Percentiles rank a stretch among this genome's conserved stretches.
Evolutionary conservation across 768 basidiomycete genomes (phyloP).

Genomic region (Sutorius australiensis): DNA sequence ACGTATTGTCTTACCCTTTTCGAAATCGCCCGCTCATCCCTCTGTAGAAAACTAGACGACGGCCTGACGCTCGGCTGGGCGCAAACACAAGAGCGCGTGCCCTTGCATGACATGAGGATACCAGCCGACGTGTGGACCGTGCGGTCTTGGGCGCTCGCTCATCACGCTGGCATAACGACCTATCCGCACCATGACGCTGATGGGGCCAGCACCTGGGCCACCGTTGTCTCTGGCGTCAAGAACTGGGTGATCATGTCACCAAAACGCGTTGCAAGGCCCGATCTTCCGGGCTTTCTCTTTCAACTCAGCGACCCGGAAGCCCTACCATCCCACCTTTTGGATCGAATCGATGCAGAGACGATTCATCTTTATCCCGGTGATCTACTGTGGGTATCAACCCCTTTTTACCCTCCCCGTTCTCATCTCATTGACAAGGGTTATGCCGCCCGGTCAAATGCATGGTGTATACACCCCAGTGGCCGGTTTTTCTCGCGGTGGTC

Average conservation of each 20-base stretch:
- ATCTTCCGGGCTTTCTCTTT: not conserved
- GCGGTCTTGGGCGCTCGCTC: not conserved
- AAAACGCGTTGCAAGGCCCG: not conserved
- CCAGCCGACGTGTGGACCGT: not conserved
- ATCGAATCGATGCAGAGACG: not conserved
- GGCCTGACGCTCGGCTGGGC: not conserved
- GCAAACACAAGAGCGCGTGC: not conserved
- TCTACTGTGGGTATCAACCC: not conserved
- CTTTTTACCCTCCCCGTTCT: not conserved
- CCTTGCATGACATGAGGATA: accelerated
- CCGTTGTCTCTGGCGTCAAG: not conserved
- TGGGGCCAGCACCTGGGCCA: not conserved
- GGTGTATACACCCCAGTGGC: conserved; percentile 1
- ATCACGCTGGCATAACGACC: not conserved
- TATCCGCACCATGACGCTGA: not conserved
- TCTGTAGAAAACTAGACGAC: not conserved
- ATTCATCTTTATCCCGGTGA: not conserved
- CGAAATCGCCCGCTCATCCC: not conserved
- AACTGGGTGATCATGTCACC: not conserved
- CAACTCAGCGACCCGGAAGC: not conserved
- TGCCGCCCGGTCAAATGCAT: conserved; percentile 4
- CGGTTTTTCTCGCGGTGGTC: not conserved
- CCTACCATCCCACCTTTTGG: not conserved
- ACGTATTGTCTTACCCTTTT: not conserved
- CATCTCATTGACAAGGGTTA: not conserved